Conservation (phyloP, 2,329 filamentous ascomycete genomes). For the Colletotrichum tabaci region DNA sequence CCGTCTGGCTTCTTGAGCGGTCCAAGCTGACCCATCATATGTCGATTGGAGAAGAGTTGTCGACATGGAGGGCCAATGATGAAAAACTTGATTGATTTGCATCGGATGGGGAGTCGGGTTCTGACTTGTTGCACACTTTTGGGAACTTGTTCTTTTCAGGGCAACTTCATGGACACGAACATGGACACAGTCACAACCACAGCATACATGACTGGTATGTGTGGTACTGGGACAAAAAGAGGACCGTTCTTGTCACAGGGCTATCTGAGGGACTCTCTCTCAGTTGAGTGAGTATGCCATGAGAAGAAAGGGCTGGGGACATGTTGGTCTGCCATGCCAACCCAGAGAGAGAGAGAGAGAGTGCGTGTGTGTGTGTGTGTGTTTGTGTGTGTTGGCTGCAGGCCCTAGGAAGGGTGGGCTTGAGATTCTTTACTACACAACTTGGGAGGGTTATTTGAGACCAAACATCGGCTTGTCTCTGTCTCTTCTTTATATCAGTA, state of each 20-base stretch:
- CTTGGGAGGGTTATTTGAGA: constrained; percentile 41
- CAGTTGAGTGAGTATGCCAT: constrained; percentile 3
- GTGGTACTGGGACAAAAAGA: constrained; percentile 19
- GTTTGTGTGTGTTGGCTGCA: constrained; percentile 18
- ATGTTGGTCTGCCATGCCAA: constrained; percentile 8
- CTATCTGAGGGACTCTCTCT: constrained; percentile 4
- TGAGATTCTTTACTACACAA: constrained; percentile 42
- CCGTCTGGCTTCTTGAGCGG: constrained; percentile 35
- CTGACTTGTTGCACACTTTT: constrained; percentile 48
- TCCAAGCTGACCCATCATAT: constrained; percentile 32
- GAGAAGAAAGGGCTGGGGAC: constrained; percentile 25
- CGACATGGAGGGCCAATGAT: constrained; percentile 37
- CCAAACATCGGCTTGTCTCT: constrained; percentile 41
- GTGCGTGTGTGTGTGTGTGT: too few species aligned
- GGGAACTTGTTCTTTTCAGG: constrained; percentile 38
- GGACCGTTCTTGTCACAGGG: constrained; percentile 19
- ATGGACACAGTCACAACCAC: not conserved
- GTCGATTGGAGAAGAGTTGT: constrained; percentile 35
- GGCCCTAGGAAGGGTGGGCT: constrained; percentile 42
- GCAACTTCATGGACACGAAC: constrained; percentile 37
- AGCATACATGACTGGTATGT: constrained; percentile 19
- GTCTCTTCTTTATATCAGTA: constrained; percentile 43
- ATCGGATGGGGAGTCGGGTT: constrained; percentile 58
- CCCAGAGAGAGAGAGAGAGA: constrained; percentile 14
- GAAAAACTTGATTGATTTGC: constrained; percentile 51